Conservation (phyloP, 2,329 filamentous ascomycete species). For the Fusarium robinianum region DNA sequence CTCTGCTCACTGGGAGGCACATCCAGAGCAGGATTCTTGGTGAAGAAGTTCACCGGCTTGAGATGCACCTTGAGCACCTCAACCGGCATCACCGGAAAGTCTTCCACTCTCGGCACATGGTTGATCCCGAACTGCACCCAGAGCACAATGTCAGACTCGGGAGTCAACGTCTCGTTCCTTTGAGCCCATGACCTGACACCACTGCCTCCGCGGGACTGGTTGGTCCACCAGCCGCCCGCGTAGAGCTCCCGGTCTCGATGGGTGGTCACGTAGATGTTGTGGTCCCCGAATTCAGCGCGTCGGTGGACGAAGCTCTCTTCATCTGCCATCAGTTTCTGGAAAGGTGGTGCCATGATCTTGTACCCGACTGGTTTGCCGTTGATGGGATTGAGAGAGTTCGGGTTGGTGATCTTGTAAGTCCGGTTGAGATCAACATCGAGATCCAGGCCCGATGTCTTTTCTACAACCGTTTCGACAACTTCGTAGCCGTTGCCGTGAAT, state of each 20-base stretch:
- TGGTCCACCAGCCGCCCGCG: slow-evolving; percentile 57
- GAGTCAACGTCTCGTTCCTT: slow-evolving; percentile 57
- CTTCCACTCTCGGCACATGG: slow-evolving; percentile 54
- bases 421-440: slow-evolving; percentile 57
- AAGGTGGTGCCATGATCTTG: slow-evolving; percentile 52
- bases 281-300: slow-evolving; percentile 51
- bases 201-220: slow-evolving; percentile 47
- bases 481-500: slow-evolving; percentile 66
- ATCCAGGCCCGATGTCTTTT: slow-evolving; percentile 44
- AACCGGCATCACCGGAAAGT: slow-evolving; percentile 53
- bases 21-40: slow-evolving; percentile 52
- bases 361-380: slow-evolving; percentile 53
- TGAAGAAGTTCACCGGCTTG: slow-evolving; percentile 54
- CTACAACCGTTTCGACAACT: slow-evolving; percentile 53
- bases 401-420: slow-evolving; percentile 54
- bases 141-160: slow-evolving; percentile 67
- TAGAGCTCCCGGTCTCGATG: slow-evolving; percentile 55
- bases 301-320: slow-evolving; percentile 48
- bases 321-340: slow-evolving; percentile 54
- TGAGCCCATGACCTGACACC: slow-evolving; percentile 45
- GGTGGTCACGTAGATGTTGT: slow-evolving; percentile 56
- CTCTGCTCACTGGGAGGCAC: slow-evolving; percentile 41
- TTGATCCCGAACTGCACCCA: slow-evolving; percentile 57
- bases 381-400: slow-evolving; percentile 28
- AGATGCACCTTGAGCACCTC: slow-evolving; percentile 29